phyloP scores from a whole-genome alignment of 2,329 filamentous ascomycete genomes.

The Fusarium camptoceras region DNA sequence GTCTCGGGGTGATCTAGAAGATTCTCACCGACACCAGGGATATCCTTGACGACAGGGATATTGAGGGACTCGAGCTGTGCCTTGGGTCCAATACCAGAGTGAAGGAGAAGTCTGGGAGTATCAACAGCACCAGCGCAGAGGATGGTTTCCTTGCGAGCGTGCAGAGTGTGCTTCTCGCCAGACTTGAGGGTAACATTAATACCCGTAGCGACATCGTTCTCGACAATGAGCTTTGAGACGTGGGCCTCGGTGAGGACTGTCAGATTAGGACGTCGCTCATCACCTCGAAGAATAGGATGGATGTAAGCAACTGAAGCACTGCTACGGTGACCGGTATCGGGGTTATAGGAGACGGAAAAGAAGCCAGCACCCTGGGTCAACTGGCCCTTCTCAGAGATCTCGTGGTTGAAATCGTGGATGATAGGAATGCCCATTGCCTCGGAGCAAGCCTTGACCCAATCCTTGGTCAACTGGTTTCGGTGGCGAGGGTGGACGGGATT shows the following conservation, averaged over 20 bases:
- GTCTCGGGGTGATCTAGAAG: conserved; percentile 71
- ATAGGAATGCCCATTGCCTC: conserved; percentile 83
- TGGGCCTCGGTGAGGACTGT: conserved; percentile 89
- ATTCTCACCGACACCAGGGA: conserved; percentile 71
- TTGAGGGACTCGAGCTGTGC: conserved; percentile 64
- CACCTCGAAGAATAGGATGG: conserved; percentile 86
- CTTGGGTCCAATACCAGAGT: conserved; percentile 68
- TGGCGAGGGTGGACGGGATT: conserved; percentile 88
- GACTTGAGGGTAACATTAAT: conserved; percentile 73
- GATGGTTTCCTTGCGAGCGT: conserved; percentile 79
- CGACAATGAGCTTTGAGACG: conserved; percentile 84
- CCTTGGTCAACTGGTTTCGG: conserved; percentile 89
- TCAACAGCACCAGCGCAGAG: conserved; percentile 84
- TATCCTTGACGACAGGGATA: conserved; percentile 67
- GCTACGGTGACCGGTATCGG: conserved; percentile 84
- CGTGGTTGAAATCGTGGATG: conserved; percentile 86
- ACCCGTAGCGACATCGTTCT: conserved; percentile 76
- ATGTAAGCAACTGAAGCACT: conserved; percentile 93
- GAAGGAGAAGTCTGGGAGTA: conserved; percentile 75
- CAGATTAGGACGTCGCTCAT: conserved; percentile 85
- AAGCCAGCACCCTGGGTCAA: conserved; percentile 85
- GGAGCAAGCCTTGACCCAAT: conserved; percentile 87
- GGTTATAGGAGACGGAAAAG: conserved; percentile 92
- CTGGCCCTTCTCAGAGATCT: conserved; percentile 79
- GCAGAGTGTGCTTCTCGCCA: conserved; percentile 66